Percentiles rank a stretch among this genome's conserved stretches.
These are phyloP conservation scores for Penicillium freii DNA, from an alignment of 2,329 filamentous ascomycete species.

Conservation along the genomic window DNA sequence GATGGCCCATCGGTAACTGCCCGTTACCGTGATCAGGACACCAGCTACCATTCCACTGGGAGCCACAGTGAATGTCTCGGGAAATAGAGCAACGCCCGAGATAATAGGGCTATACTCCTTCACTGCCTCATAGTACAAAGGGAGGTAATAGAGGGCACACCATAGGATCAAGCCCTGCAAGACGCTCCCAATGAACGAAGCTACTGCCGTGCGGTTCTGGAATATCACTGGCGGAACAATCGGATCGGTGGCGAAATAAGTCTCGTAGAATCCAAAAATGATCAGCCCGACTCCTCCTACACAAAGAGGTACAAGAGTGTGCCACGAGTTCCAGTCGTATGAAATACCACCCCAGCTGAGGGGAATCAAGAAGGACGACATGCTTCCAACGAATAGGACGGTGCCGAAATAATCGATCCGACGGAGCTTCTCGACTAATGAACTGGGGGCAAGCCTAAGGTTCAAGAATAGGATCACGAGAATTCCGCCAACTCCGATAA, in stretches of 20 bases:
- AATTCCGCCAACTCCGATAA: constrained; percentile 30
- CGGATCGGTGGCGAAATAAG: constrained; percentile 51
- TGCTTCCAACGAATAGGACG: constrained; percentile 58
- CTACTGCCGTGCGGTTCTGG: constrained; percentile 47
- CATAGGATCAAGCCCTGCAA: constrained; percentile 54
- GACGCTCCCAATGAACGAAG: constrained; percentile 54
- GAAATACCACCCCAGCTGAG: constrained; percentile 65
- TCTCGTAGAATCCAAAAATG: constrained; percentile 56
- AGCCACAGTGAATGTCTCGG: constrained; percentile 62
- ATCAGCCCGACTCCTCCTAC: constrained; percentile 54
- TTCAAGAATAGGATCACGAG: constrained; percentile 50
- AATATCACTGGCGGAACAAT: constrained; percentile 49
- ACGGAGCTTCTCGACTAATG: constrained; percentile 50
- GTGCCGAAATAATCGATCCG: constrained; percentile 64
- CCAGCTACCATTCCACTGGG: constrained; percentile 57
- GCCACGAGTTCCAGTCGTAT: constrained; percentile 63
- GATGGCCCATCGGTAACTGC: constrained; percentile 60
- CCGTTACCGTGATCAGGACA: constrained; percentile 51
- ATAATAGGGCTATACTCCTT: constrained; percentile 55
- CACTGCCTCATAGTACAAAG: constrained; percentile 46
- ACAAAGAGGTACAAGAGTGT: constrained; percentile 60
- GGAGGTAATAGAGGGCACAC: constrained; percentile 57
- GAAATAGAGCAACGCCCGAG: constrained; percentile 57
- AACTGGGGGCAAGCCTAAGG: constrained; percentile 49
- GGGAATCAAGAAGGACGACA: constrained; percentile 60